Conservation (phyloP, 2,329 filamentous ascomycete genomes). For the Trichoderma oligosporum region DNA sequence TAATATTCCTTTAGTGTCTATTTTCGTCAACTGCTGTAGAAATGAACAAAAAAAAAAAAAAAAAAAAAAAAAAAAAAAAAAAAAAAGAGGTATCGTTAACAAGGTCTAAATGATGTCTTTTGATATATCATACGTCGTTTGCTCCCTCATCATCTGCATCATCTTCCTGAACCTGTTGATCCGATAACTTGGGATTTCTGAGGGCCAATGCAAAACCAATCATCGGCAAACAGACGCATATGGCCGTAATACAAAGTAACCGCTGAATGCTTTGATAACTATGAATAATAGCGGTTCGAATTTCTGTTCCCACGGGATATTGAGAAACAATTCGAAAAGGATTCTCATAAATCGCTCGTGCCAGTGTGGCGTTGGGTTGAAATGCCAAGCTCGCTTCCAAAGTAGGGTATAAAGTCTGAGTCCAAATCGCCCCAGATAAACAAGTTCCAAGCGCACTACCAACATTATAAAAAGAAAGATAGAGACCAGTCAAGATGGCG, state of each 20-base stretch:
- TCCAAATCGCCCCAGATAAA: conserved; percentile 41
- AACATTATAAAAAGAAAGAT: conserved; percentile 41
- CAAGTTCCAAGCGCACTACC: conserved; percentile 41
- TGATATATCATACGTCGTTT: conserved; percentile 6
- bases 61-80: neutral
- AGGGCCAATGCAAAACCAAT: conserved; percentile 43
- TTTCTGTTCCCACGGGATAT: conserved; percentile 42
- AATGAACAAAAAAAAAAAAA: neutral
- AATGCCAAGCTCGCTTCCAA: conserved; percentile 34
- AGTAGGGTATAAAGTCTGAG: conserved; percentile 36
- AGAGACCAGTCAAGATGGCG: conserved; percentile 38
- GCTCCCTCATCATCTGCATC: conserved; percentile 8
- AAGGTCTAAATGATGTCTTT: neutral
- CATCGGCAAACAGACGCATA: conserved; percentile 45
- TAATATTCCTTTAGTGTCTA: neutral
- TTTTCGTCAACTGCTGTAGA: neutral
- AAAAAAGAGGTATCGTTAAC: no score
- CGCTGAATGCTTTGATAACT: conserved; percentile 45
- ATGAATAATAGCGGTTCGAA: conserved; percentile 41
- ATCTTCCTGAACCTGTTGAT: conserved; percentile 30
- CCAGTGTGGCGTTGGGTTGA: conserved; percentile 34
- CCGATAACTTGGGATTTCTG: conserved; percentile 43
- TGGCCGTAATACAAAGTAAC: conserved; percentile 43
- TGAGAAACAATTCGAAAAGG: conserved; percentile 34
- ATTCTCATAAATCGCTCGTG: conserved; percentile 35